Conservation (phyloP, 1,139 yeast species). For the Suhomyces coccinellae region DNA sequence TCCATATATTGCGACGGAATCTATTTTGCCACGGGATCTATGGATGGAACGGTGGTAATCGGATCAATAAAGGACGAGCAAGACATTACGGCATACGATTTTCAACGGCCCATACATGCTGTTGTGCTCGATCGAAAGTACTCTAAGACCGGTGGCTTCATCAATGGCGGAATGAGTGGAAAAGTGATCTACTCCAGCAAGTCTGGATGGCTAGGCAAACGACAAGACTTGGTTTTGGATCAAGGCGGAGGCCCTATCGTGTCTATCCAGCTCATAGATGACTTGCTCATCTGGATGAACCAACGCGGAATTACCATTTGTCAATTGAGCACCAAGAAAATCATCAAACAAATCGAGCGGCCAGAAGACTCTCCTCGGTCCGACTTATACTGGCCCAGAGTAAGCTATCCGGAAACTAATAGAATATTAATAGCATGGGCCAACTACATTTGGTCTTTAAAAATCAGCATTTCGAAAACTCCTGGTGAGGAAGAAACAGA, state of each 20-base stretch:
- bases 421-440: conserved; percentile 84
- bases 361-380: conserved; percentile 68
- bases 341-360: conserved; percentile 52
- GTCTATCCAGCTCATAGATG: conserved; percentile 58
- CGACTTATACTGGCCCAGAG: conserved; percentile 82
- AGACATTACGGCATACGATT: conserved; percentile 75
- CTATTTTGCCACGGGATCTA: conserved; percentile 81
- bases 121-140: conserved; percentile 79
- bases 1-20: conserved; percentile 71
- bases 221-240: conserved; percentile 66
- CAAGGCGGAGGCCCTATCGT: conserved; percentile 73
- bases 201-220: conserved; percentile 78
- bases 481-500: conserved; percentile 7
- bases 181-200: conserved; percentile 70
- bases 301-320: conserved; percentile 72
- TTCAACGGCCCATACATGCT: conserved; percentile 85
- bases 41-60: conserved; percentile 89
- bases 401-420: conserved; percentile 66
- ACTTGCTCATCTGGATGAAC: conserved; percentile 79
- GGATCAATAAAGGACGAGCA: conserved; percentile 65
- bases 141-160: conserved; percentile 57
- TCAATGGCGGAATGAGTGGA: conserved; percentile 92
- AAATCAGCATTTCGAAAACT: conserved; percentile 37
- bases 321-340: conserved; percentile 47
- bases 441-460: conserved; percentile 69